Evolutionary conservation across 106 monocot genomes (phyloP).

Genomic region (Dendrobium nobile): DNA sequence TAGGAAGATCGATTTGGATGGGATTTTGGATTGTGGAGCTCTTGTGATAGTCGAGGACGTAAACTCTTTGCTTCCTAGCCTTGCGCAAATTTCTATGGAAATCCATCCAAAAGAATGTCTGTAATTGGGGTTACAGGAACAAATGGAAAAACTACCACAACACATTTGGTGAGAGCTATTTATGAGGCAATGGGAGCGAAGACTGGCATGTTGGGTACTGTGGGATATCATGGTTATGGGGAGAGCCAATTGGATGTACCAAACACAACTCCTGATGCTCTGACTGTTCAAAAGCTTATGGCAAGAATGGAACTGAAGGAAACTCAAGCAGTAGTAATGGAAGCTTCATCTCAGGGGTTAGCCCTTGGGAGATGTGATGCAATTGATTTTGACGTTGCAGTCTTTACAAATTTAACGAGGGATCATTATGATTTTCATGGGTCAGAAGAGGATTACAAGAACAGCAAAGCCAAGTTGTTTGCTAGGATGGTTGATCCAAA

Average conservation of each 20-base stretch:
- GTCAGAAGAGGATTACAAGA: conserved; percentile 23
- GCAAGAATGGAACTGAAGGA: conserved; percentile 19
- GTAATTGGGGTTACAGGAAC: conserved; percentile 27
- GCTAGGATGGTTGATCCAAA: conserved; percentile 21
- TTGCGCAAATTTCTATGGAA: conserved; percentile 24
- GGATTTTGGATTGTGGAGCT: conserved; percentile 7
- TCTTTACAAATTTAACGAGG: conserved; percentile 24
- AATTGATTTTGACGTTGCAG: conserved; percentile 19
- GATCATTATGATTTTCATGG: conserved; percentile 29
- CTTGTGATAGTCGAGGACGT: conserved; percentile 12
- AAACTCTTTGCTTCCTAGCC: conserved; percentile 10
- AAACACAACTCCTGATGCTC: conserved; percentile 26
- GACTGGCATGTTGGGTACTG: conserved; percentile 24
- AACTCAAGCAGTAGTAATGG: conserved; percentile 19
- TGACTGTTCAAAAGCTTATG: conserved; percentile 23
- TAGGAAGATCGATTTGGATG: conserved; percentile 10
- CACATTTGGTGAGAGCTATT: conserved; percentile 18
- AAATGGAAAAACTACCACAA: conserved; percentile 26
- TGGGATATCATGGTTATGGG: conserved; percentile 15
- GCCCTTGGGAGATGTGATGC: conserved; percentile 22
- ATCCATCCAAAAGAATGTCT: conserved; percentile 23
- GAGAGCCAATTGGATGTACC: conserved; percentile 16
- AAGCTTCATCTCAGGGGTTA: conserved; percentile 26
- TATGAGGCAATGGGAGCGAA: conserved; percentile 20
- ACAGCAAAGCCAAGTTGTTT: conserved; percentile 24